Percentiles rank a stretch among this genome's conserved stretches.
phyloP scores from a whole-genome alignment of 2,329 filamentous ascomycete genomes.

The Nemania abortiva region DNA sequence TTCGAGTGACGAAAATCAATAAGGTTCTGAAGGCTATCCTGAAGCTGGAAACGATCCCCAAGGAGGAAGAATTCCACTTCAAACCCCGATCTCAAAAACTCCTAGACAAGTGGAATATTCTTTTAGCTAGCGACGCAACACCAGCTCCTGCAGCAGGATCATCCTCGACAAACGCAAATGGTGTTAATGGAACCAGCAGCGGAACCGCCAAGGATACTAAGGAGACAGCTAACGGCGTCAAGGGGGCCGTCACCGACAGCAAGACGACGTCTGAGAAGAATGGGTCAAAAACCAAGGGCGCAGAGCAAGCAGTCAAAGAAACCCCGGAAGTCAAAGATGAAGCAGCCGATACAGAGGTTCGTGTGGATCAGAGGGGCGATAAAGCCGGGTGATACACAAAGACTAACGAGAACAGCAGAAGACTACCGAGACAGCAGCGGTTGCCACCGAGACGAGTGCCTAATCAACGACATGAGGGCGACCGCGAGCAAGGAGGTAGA shows the following conservation, averaged over 20 bases:
- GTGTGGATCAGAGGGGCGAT: constrained; percentile 12
- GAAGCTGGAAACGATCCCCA: constrained; percentile 86
- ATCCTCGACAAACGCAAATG: constrained; percentile 55
- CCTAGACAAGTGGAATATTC: constrained; percentile 89
- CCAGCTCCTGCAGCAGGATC: constrained; percentile 49
- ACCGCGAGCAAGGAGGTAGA: constrained; percentile 23
- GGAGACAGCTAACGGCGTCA: constrained; percentile 48
- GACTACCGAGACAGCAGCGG: constrained; percentile 24
- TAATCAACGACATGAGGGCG: constrained; percentile 7
- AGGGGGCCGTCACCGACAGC: constrained; percentile 43
- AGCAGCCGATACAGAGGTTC: constrained; percentile 52
- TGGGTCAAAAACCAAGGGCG: constrained; percentile 44
- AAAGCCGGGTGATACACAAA: neutral
- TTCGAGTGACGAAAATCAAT: constrained; percentile 94
- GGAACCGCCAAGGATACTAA: constrained; percentile 48
- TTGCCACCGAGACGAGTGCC: constrained; percentile 13
- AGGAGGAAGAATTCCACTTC: constrained; percentile 90
- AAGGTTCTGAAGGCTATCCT: constrained; percentile 96
- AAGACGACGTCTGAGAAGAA: constrained; percentile 49
- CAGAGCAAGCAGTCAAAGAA: constrained; percentile 58
- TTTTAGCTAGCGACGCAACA: constrained; percentile 72
- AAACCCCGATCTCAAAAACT: constrained; percentile 83
- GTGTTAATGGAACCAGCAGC: constrained; percentile 61
- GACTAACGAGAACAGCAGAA: constrained; percentile 33
- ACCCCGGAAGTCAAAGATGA: constrained; percentile 53